Evolutionary conservation across 2,329 filamentous ascomycete genomes (phyloP).

Genomic region (Talaromyces islandicus): DNA sequence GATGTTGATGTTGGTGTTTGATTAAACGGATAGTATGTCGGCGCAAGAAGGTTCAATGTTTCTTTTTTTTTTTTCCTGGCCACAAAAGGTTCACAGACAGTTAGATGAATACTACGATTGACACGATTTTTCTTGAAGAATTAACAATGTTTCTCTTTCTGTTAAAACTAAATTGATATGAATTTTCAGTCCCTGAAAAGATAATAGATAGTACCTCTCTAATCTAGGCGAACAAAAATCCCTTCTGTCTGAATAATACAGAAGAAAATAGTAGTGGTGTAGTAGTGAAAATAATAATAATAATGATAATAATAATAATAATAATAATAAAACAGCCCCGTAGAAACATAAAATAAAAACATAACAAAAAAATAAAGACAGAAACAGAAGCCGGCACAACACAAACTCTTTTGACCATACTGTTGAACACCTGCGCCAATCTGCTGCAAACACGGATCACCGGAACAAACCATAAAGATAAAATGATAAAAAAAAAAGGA

Average conservation of each 20-base stretch:
- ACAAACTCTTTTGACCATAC: neutral
- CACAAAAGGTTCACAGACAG: neutral
- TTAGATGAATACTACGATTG: neutral
- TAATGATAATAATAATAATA: neutral
- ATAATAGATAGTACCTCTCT: neutral
- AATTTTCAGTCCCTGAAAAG: neutral
- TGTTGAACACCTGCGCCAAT: neutral
- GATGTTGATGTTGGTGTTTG: neutral
- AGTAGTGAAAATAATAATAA: neutral
- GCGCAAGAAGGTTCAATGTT: neutral
- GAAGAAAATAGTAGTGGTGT: neutral
- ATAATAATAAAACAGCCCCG: neutral
- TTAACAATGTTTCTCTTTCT: too few relatives aligned
- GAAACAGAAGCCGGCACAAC: neutral
- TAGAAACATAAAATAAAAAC: neutral
- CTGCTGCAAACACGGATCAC: neutral
- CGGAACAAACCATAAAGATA: neutral
- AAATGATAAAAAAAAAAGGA: neutral
- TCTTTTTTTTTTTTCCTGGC: neutral
- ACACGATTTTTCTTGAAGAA: neutral
- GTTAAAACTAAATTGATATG: neutral
- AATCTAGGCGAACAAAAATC: neutral
- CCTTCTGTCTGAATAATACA: neutral
- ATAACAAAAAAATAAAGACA: neutral
- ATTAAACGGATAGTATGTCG: neutral